Conservation (phyloP, 2,329 filamentous ascomycete species). For the Verticillium longisporum region DNA sequence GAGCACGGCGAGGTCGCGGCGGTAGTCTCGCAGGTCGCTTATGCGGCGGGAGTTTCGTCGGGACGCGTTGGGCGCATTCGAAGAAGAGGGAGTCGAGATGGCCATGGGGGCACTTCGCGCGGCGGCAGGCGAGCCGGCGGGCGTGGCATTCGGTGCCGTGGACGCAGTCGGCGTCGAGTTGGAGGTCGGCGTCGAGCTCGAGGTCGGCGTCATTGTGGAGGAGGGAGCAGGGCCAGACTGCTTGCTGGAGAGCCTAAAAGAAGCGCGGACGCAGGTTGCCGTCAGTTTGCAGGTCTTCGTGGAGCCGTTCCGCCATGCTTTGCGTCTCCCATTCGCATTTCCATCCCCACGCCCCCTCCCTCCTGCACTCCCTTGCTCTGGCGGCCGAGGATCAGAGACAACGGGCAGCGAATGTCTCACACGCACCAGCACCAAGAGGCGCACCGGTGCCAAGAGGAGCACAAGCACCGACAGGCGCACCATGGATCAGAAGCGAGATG, state of each 20-base stretch:
- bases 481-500: neutral
- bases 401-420: neutral
- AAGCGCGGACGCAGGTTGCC: slow-evolving; percentile 8
- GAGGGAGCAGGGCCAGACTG: slow-evolving; percentile 35
- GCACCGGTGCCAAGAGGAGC: too few species aligned
- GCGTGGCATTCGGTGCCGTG: slow-evolving; percentile 23
- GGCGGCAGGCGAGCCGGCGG: neutral
- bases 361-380: too few species aligned
- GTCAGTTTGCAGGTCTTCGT: slow-evolving; percentile 6
- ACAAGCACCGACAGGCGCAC: too few species aligned
- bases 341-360: too few species aligned
- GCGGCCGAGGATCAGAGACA: too few species aligned
- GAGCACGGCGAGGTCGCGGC: slow-evolving; percentile 63
- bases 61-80: slow-evolving; percentile 15
- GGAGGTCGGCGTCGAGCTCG: neutral
- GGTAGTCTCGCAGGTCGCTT: slow-evolving; percentile 62
- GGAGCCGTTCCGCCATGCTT: neutral
- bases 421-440: neutral
- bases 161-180: neutral
- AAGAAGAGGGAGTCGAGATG: slow-evolving; percentile 34
- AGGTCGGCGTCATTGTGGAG: slow-evolving; percentile 32
- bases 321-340: too few species aligned
- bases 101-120: neutral
- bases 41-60: slow-evolving; percentile 46
- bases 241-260: slow-evolving; percentile 21